Evolutionary conservation across 306 rosid species (phyloP).

Genomic region (Amphicarpaea edgeworthii): DNA sequence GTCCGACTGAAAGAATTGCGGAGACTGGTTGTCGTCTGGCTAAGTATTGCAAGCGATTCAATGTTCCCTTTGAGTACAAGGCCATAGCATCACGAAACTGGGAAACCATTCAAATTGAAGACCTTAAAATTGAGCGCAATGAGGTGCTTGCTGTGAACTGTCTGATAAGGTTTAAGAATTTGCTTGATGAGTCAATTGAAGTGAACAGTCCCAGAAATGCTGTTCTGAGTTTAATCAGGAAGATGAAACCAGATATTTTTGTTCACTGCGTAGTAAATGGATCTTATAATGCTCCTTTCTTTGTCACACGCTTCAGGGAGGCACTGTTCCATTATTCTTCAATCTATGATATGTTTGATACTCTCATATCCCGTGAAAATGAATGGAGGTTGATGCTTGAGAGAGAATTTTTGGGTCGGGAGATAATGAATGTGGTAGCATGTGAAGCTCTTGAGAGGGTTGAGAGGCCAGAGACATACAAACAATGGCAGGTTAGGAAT

Average conservation of each 20-base stretch:
- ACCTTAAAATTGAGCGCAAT: constrained; percentile 58
- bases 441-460: constrained; percentile 84
- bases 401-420: constrained; percentile 72
- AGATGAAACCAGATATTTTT: constrained; percentile 71
- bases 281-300: constrained; percentile 81
- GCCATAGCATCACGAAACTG: constrained; percentile 71
- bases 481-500: constrained; percentile 73
- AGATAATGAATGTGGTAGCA: constrained; percentile 79
- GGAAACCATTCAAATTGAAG: constrained; percentile 73
- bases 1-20: constrained; percentile 73
- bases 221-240: constrained; percentile 69
- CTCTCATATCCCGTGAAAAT: constrained; percentile 56
- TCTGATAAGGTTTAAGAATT: constrained; percentile 58
- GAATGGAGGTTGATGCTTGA: constrained; percentile 67
- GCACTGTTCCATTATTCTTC: constrained; percentile 79
- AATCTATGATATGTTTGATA: constrained; percentile 63
- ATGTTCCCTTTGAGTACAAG: constrained; percentile 75
- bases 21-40: constrained; percentile 83
- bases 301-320: constrained; percentile 76
- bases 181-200: constrained; percentile 76
- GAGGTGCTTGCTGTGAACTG: constrained; percentile 75
- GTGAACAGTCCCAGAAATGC: constrained; percentile 70
- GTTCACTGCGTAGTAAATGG: constrained; percentile 62
- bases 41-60: constrained; percentile 72
- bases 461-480: constrained; percentile 88